phyloP scores from a whole-genome alignment of 495 filamentous ascomycete species.

The Durotheca rogersii region DNA sequence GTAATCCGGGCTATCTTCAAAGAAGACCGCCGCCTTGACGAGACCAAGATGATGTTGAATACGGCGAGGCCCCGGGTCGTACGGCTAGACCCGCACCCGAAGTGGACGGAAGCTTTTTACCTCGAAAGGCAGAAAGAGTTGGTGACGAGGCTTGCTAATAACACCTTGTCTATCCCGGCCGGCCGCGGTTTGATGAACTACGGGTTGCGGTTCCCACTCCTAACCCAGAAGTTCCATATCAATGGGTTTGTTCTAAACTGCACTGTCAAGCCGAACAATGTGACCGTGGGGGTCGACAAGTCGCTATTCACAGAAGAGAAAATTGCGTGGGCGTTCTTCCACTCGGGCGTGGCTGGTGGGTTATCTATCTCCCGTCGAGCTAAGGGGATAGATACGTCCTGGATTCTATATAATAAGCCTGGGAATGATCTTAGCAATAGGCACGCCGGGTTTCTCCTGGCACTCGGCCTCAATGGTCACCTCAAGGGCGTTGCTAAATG shows the following conservation, averaged over 20 bases:
- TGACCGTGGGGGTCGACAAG: conserved; percentile 84
- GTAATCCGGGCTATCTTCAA: conserved; percentile 84
- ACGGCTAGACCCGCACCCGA: conserved; percentile 69
- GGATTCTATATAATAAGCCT: conserved; percentile 98
- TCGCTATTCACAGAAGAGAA: conserved; percentile 86
- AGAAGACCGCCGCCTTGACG: conserved; percentile 82
- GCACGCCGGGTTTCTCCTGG: conserved; percentile 90
- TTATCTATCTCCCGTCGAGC: conserved; percentile 86
- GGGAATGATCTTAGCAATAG: conserved; percentile 80
- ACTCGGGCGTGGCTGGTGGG: conserved; percentile 87
- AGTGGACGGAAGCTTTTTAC: conserved; percentile 82
- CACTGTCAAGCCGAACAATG: conserved; percentile 85
- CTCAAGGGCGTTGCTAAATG: conserved; percentile 91
- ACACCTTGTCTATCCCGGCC: conserved; percentile 82
- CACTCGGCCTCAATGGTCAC: conserved; percentile 93
- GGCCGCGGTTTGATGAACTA: conserved; percentile 84
- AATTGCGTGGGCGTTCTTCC: conserved; percentile 96
- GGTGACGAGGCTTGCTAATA: conserved; percentile 76
- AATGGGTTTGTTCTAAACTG: conserved; percentile 85
- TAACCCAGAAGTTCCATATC: conserved; percentile 88
- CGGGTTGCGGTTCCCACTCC: conserved; percentile 74
- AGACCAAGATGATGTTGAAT: conserved; percentile 76
- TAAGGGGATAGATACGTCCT: conserved; percentile 93
- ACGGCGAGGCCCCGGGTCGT: conserved; percentile 74
- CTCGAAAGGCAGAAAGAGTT: conserved; percentile 91